Percentiles rank a stretch among this genome's conserved stretches.
phyloP scores from a whole-genome alignment of 306 rosid species.

The Canavalia gladiata region DNA sequence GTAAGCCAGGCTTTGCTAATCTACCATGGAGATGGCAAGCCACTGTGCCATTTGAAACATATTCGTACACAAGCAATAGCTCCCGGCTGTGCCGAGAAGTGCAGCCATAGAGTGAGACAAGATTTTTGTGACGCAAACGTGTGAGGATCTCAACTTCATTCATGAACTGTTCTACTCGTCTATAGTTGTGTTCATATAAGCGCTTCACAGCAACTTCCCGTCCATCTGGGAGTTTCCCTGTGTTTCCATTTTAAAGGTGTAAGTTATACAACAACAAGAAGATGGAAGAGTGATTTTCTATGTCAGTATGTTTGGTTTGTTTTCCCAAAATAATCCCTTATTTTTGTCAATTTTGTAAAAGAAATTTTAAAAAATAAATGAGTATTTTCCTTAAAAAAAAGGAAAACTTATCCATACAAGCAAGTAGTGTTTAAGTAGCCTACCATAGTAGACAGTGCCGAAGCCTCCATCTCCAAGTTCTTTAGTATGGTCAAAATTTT shows the following conservation, averaged over 20 bases:
- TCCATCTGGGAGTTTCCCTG: constrained; percentile 59
- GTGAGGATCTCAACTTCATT: constrained; percentile 67
- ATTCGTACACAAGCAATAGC: constrained; percentile 70
- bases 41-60: constrained; percentile 69
- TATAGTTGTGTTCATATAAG: constrained; percentile 66
- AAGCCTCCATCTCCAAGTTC: constrained; percentile 81
- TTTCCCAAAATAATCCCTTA: too few species aligned
- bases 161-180: constrained; percentile 54
- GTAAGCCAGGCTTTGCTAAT: constrained; percentile 41
- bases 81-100: constrained; percentile 72
- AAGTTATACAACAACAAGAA: not conserved
- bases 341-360: too few species aligned
- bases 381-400: too few species aligned
- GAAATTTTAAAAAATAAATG: too few species aligned
- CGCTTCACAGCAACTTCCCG: constrained; percentile 65
- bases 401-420: not conserved
- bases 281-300: not conserved
- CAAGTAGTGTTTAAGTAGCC: not conserved
- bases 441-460: constrained; percentile 63
- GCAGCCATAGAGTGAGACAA: constrained; percentile 82
- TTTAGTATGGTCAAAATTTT: constrained; percentile 62
- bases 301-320: not conserved
- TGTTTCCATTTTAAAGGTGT: constrained; percentile 1
- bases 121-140: constrained; percentile 66
- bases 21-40: constrained; percentile 79